A percentile compares a stretch with the other conserved stretches of the same genome.
Evolutionary conservation across 2,329 filamentous ascomycete species (phyloP).

Genomic region (Graphilbum sp.): DNA sequence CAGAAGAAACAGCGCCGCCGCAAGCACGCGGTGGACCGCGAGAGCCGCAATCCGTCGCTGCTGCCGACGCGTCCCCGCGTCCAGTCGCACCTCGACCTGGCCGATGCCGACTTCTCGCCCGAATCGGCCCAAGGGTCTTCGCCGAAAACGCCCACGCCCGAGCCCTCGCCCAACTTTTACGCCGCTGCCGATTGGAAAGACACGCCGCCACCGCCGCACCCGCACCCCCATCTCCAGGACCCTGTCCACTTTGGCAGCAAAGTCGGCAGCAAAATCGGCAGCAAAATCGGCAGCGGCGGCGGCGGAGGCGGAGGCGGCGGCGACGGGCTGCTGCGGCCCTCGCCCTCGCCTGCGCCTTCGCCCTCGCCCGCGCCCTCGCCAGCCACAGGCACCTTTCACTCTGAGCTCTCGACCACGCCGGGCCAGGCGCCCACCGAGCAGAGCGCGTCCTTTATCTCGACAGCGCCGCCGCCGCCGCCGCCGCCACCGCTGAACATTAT

Average conservation of each 20-base stretch:
- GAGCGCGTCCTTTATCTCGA: slow-evolving; percentile 9
- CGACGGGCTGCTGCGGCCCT: neutral
- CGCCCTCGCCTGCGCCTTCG: too few relatives aligned
- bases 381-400: neutral
- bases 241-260: neutral
- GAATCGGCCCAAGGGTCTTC: slow-evolving; percentile 36
- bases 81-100: slow-evolving; percentile 15
- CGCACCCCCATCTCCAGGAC: slow-evolving; percentile 5
- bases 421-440: neutral
- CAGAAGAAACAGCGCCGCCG: neutral
- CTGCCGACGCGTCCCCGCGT: slow-evolving; percentile 3
- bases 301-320: too few relatives aligned
- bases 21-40: too few relatives aligned
- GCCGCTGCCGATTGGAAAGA: slow-evolving; percentile 16
- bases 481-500: slow-evolving; percentile 56
- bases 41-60: too few relatives aligned
- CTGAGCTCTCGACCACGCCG: slow-evolving; percentile 1
- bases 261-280: neutral
- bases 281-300: too few relatives aligned
- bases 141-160: slow-evolving; percentile 35
- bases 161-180: slow-evolving; percentile 6
- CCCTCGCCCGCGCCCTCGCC: neutral
- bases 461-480: slow-evolving; percentile 46
- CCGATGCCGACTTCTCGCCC: slow-evolving; percentile 33
- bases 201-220: slow-evolving; percentile 30